Base-by-base conservation (phyloP, 2,329 filamentous ascomycete genomes). In the Blumeriella jaapii region DNA sequence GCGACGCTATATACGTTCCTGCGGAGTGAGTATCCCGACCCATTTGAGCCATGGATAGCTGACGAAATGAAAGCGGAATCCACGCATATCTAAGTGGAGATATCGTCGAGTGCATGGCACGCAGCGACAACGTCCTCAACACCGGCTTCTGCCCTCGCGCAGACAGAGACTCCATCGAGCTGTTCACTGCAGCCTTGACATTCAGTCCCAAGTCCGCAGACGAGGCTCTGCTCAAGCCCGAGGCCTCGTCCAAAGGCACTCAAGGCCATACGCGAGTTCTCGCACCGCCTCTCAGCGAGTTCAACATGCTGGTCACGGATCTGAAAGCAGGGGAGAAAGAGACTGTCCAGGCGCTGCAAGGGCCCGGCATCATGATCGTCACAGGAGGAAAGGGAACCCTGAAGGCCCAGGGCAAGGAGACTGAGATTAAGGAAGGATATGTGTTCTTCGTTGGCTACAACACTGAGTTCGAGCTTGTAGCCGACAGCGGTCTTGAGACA, bases 41-140 rank as follows among this genome's bases (percentile, higher is more conserved):
- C 12, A 8, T 30, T 22, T 13, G n/a, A 17, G 14, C 11, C n/a
- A 7, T 26, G 8, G 13, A 9, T n/a, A 38, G 6, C 17, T n/a
- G 17, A 15, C 13, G 27, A 29, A 12, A 14, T 18, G 27, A 29
- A 18, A 44, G 38, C 54, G 89, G 95, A 53, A 95, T 96, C 52
- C 89, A 96, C 58, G 89, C 89, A 34, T 96, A 96, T 60, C 64
- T 91, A 24, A 83, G 78, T 1, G 83, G 83, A 36, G 87, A 96
- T 55, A 94, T 96, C 48, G 84, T 96, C 56, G 89, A 96, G 62
- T 96, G 89, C 68, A 96, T 96, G 89, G 89, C 89, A 0, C 80
- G 84, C 5, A 93, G 83, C n/a, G 89, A 96, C 68, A 96, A 96
- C 46, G 79, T 86, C 2, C 63, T 86, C 31, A 82, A 82, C 55